Evolutionary conservation across 2,329 filamentous ascomycete species (phyloP), one percentile per base, ranked within the genome.

Genomic region (Cryphonectria nitschkei): DNA sequence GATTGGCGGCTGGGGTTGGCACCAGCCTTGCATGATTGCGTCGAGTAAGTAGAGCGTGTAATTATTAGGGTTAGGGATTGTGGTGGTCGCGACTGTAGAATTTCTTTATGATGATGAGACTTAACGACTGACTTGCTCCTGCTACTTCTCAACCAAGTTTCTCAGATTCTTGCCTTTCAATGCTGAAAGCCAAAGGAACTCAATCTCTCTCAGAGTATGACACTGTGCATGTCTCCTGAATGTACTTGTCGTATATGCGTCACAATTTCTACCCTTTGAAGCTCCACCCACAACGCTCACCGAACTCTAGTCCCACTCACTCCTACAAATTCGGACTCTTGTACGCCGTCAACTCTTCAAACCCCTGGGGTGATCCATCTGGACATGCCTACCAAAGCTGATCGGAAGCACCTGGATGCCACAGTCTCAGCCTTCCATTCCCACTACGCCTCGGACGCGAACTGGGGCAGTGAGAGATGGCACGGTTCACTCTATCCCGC

Each of bases 391-490:
- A 70, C 65, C 65, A 70, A 70, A 46, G 69, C 69, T 64, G 69
- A 70, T 34, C 69, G 69, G 60, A 70, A 70, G 65, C 69, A 70
- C 16, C 43, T 70, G 29, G 69, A 70, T 29, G 65, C 69, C 46
- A 70, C 65, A n/a, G 65, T 70, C 37, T 54, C 69, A 9, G 69
- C 69, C n/a, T 70, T 77, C 75, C 73, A 72, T 76, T 58, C 76
- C 71, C 66, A 77, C 70, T 77, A 78, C 56, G 67, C 75, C 16
- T 65, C 50, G 2, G 64, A 66, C 22, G 46, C 46, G 6, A 74
- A 75, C 39, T 78, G 75, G 54, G 74, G 75, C 26, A 70, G 75
- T 7, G 74, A 76, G 52, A 73, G 76, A 72, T 78, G 77, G 77
- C 68, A 74, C 29, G 62, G 75, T 22, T 73, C 75, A 19, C 70